phyloP scores from a whole-genome alignment of 1,284 basidiomycete genomes.

The Sanghuangporus sanghuang region DNA sequence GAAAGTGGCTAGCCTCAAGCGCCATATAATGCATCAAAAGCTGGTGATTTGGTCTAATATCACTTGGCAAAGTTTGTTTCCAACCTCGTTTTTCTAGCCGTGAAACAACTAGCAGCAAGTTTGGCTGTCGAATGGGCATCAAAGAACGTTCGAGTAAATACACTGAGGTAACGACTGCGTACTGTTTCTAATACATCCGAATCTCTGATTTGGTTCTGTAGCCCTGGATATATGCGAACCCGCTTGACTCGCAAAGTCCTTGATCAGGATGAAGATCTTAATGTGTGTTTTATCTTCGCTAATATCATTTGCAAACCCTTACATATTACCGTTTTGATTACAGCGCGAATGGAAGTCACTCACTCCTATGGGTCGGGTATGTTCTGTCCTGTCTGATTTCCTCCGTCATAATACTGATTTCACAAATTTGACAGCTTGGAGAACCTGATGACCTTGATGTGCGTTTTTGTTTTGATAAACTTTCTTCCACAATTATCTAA shows the following conservation, averaged over 20 bases:
- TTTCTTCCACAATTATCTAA: neutral
- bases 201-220: slow-evolving; percentile 25
- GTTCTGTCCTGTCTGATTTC: slow-evolving; percentile 22
- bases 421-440: slow-evolving; percentile 2
- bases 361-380: slow-evolving; percentile 84
- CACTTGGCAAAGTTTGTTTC: slow-evolving; percentile 19
- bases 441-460: slow-evolving; percentile 16
- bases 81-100: slow-evolving; percentile 41
- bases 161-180: slow-evolving; percentile 48
- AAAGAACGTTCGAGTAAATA: slow-evolving; percentile 78
- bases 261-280: slow-evolving; percentile 66
- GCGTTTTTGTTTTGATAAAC: neutral
- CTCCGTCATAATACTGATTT: neutral
- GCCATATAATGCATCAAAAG: slow-evolving; percentile 93
- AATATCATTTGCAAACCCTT: neutral
- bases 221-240: slow-evolving; percentile 88
- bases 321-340: slow-evolving; percentile 14
- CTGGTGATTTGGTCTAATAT: slow-evolving; percentile 41
- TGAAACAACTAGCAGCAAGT: slow-evolving; percentile 83
- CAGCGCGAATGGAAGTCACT: slow-evolving; percentile 85
- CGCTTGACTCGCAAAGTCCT: slow-evolving; percentile 79
- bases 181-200: neutral
- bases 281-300: slow-evolving; percentile 38
- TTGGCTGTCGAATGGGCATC: slow-evolving; percentile 90
- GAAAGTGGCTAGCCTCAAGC: slow-evolving; percentile 66